Base-by-base conservation (phyloP, 129 eudicot genomes). In the Artemisia annua region DNA sequence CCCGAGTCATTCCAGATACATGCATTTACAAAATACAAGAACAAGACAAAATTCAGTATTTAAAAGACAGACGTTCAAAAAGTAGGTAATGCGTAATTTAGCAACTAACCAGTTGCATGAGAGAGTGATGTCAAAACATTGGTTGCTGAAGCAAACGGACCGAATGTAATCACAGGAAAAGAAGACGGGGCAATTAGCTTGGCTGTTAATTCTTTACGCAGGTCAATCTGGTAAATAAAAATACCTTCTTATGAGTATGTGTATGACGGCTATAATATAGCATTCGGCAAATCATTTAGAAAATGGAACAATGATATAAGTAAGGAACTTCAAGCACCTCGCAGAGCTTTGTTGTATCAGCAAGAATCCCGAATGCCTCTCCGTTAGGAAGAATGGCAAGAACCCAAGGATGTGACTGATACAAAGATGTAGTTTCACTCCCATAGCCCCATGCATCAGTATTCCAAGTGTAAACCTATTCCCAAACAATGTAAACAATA, bases 351-450 rank as follows among this genome's bases (percentile, higher is more conserved):
- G 99, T 90, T 58, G 99, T 90, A 82, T 94, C 99, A 11, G 97
- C 99, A 51, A 94, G 99, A 78, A 94, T 79, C 66, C 97, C 99
- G 1, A 94, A 63, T 76, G 99, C 83, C 51, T 90, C 87, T 73
- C 99, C 99, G 71, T 78, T 60, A 14, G 97, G 93, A 74, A 94
- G 85, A 79, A 94, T 86, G 35, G 88, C 97, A 0, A 94, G 81
- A 57, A 94, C 83, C 99, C 99, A 94, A 14, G 99, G 99, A 80
- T 94, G 99, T 53, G 99, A 94, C 66, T 94, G 99, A 77, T 94
- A 94, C 70, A 94, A 80, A 16, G 97, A 87, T 56, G 97, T 88
- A 18, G 96, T 94, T 75, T 84, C 92, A 53, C 86, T 51, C 52
- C 97, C 97, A 83, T 87, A 94, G 4, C 91, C 96, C 91, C 91